Base-by-base conservation (phyloP, 148 eudicot genomes). In the Vaccinium macrocarpon region DNA sequence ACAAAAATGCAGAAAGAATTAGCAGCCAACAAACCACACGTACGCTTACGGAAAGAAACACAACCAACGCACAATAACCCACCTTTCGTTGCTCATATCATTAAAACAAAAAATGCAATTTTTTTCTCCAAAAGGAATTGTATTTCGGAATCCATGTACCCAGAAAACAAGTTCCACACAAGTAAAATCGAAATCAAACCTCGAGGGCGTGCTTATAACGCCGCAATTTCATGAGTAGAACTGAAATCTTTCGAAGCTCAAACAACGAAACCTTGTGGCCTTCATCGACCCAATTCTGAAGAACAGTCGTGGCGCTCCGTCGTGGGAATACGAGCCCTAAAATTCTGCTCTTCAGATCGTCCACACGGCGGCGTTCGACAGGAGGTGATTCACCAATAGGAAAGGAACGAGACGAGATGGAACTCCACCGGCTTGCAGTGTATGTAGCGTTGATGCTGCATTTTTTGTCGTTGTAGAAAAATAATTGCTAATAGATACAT, bases 151-250 rank as follows among this genome's bases (percentile, higher is more conserved):
- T 11, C 21, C 16, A 19, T 52, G 16, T 18, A 12, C 35, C 1
- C 35, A 27, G 15, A 29, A 3, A 71, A 14, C 42, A 71, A 3
- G 15, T 29, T 15, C 16, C 32, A 71, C 46, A 42, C 4, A 73
- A 19, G 21, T 52, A 52, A 8, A n/a, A 50, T 27, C 38, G 19
- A 75, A 53, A 32, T n/a, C 64, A 72, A 76, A 88, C 90, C 90
- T 88, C 86, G n/a, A 88, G 82, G 81, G 90, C 90, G 42, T 85
- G 88, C 49, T 83, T 79, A 42, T 83, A 76, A 7, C 84, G 90
- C 18, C 82, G 83, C 64, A 57, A 80, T 66, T 80, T 74, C 51
- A 88, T 29, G 52, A 88, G 87, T 57, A 52, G 84, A 18, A 51
- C 66, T 14, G 84, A 59, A 53, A 85, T 76, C 7, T 79, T 38